Base-by-base conservation (phyloP, 108 stramenopile species). In the Cyclostephanos tholiformis region DNA sequence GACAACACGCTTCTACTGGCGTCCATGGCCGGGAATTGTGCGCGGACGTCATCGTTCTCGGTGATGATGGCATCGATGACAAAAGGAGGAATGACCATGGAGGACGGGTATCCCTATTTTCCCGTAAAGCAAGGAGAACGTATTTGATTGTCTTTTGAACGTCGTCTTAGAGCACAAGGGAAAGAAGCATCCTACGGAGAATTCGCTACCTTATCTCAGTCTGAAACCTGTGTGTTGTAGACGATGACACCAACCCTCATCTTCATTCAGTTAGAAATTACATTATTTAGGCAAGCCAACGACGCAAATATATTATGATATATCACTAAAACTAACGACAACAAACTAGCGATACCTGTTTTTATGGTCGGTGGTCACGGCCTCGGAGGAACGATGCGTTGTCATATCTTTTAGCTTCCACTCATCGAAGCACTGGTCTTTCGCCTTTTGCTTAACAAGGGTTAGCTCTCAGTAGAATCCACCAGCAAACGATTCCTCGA, bases 391-490 rank as follows among this genome's bases (percentile, higher is more conserved):
- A n/a, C n/a, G n/a, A n/a, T n/a, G n/a, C n/a, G n/a, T n/a, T n/a
- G n/a, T n/a, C n/a, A n/a, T n/a, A n/a, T n/a, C n/a, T n/a, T n/a
- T n/a, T n/a, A n/a, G n/a, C n/a, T n/a, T n/a, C n/a, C n/a, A n/a
- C n/a, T n/a, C n/a, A n/a, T n/a, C n/a, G n/a, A n/a, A n/a, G n/a
- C n/a, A n/a, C n/a, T n/a, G n/a, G n/a, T n/a, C n/a, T n/a, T n/a
- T n/a, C n/a, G n/a, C n/a, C n/a, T n/a, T n/a, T n/a, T n/a, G n/a
- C n/a, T n/a, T n/a, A n/a, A n/a, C n/a, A n/a, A n/a, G n/a, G n/a
- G 12, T 60, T n/a, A 60, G 32, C 19, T 19, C 19, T 62, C 39
- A 66, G 57, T 69, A 43, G 39, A 69, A 69, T 29, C 57, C 69
- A 20, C 26, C 69, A 6, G 57, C 58, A 44, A 59, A 59, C 29